Percentiles rank a stretch among this genome's conserved stretches.
phyloP scores from a whole-genome alignment of 495 filamentous ascomycete genomes.

The Penicillium salamii region DNA sequence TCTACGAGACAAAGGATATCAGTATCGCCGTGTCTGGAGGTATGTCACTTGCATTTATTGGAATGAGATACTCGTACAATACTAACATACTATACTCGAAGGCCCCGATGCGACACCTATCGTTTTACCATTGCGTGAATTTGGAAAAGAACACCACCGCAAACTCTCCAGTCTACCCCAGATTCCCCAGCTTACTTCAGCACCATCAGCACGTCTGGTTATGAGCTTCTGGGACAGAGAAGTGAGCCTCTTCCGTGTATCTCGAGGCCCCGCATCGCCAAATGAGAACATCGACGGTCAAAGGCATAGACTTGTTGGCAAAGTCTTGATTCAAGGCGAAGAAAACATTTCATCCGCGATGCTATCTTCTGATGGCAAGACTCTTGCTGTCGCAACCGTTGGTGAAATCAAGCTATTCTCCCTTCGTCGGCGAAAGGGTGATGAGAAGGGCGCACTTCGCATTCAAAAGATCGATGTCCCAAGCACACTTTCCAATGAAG shows the following conservation, averaged over 20 bases:
- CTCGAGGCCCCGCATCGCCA: constrained; percentile 35
- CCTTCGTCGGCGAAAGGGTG: constrained; percentile 39
- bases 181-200: constrained; percentile 63
- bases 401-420: constrained; percentile 77
- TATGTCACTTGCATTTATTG: constrained; percentile 34
- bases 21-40: constrained; percentile 92
- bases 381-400: constrained; percentile 74
- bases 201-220: constrained; percentile 66
- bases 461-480: constrained; percentile 67
- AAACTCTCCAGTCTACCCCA: constrained; percentile 79
- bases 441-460: constrained; percentile 53
- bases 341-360: constrained; percentile 82
- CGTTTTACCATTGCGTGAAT: constrained; percentile 74
- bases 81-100: constrained; percentile 38
- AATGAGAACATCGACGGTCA: constrained; percentile 45
- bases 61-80: constrained; percentile 14
- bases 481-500: constrained; percentile 42
- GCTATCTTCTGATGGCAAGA: constrained; percentile 67
- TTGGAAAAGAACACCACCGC: constrained; percentile 76
- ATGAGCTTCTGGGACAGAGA: constrained; percentile 94
- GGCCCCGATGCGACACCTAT: constrained; percentile 83
- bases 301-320: constrained; percentile 59
- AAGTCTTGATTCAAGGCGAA: constrained; percentile 75
- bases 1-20: constrained; percentile 77
- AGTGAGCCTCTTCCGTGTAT: constrained; percentile 76